Evolutionary conservation across 768 basidiomycete species (phyloP).

Genomic region (Sporobolomyces phaffii): DNA sequence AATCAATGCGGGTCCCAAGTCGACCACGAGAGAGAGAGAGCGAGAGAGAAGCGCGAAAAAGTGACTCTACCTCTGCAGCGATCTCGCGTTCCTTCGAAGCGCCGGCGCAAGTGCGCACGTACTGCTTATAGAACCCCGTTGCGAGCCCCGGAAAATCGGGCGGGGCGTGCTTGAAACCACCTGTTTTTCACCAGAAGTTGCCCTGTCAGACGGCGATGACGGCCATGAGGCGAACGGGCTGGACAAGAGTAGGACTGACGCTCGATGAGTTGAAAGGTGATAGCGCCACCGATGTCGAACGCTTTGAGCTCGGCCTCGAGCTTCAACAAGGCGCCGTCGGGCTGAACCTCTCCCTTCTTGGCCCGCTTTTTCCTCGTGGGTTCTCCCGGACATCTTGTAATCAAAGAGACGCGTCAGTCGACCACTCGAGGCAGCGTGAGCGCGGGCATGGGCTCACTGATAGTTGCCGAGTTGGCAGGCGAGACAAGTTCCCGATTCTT

Average conservation of each 20-base stretch:
- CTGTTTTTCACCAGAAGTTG: neutral
- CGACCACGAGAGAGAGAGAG: no score
- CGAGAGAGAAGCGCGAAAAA: neutral
- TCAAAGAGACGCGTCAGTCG: neutral
- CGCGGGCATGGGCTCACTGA: neutral
- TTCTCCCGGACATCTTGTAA: slow-evolving; percentile 1
- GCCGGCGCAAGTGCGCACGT: neutral
- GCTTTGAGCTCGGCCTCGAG: neutral
- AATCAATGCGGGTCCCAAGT: no score
- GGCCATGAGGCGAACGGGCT: no score
- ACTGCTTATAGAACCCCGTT: neutral
- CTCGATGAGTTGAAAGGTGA: slow-evolving; percentile 11
- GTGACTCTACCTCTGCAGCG: slow-evolving; percentile 11
- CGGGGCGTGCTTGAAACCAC: neutral
- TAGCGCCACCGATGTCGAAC: neutral
- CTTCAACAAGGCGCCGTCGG: neutral
- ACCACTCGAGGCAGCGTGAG: neutral
- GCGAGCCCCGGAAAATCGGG: neutral
- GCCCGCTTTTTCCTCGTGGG: slow-evolving; percentile 12
- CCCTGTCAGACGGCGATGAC: no score
- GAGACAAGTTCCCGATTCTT: neutral
- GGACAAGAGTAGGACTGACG: no score
- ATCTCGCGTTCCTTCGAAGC: slow-evolving; percentile 10
- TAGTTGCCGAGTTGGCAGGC: neutral
- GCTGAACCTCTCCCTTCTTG: slow-evolving; percentile 16